Evolutionary conservation across 2,329 filamentous ascomycete genomes (phyloP), one percentile per base, ranked within the genome.

Genomic region (Colletotrichum sp.): DNA sequence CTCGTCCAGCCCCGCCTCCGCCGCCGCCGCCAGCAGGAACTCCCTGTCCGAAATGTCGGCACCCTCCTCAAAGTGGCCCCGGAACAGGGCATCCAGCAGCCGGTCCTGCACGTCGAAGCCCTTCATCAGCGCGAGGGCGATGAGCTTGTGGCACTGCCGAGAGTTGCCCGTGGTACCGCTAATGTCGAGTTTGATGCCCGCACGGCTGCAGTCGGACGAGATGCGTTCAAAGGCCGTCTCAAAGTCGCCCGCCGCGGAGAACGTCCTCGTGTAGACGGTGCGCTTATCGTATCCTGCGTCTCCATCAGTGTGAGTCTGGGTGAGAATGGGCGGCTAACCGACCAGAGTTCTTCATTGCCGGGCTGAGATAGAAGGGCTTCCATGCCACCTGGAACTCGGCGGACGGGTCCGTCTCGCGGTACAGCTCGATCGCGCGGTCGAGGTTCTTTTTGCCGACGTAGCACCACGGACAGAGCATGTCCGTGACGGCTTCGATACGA

Each of bases 381-480:
- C 87, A 90, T 2, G 82, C 80, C 15, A 90, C 80, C 57, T 89
- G 85, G 72, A 90, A 90, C 7, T 85, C 82, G 29, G 86, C 83
- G 19, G 86, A 84, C 0, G 88, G 87, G 75, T 89, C 83, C 16
- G 78, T 78, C 6, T 80, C 77, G 70, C 82, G 82, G 80, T 87
- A 89, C 8, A 80, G 78, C 27, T 82, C 80, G 77, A 90, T 88
- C 71, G 89, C 88, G 15, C 76, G 78, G 74, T 89, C 85, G 68
- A 91, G 84, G 70, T 85, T 86, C 72, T 83, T 86, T 77, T 89
- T 86, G 73, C 86, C 86, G 75, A 90, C 83, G 78, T 89, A 91
- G 78, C 87, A 90, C 84, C 88, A 90, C 6, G 89, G 88, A 74
- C 89, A 91, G 49, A 89, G 82, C 8, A 88, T 84, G 80, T 91